A percentile compares a stretch with the other conserved stretches of the same genome.
These are phyloP conservation scores for Phytophthora sojae DNA, from an alignment of 352 stramenopile species.

Conservation along the genomic window DNA sequence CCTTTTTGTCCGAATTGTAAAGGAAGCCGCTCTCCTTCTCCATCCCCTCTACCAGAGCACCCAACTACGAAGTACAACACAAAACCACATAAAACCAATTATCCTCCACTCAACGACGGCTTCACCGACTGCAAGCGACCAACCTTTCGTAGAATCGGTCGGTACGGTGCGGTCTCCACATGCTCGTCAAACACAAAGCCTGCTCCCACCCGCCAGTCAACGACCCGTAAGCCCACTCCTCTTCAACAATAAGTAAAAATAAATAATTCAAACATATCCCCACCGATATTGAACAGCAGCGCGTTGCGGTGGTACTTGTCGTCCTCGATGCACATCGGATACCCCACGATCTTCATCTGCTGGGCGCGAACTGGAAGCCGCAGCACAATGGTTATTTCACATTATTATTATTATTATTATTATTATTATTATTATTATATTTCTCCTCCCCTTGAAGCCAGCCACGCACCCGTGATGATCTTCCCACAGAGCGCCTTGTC, in stretches of 20 bases:
- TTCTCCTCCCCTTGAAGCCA: neutral
- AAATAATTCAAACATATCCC: neutral
- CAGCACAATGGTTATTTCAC: neutral
- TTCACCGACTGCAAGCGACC: neutral
- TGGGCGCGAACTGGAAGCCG: slow-evolving; percentile 63
- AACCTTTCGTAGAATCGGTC: slow-evolving; percentile 86
- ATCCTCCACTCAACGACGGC: neutral
- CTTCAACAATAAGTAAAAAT: neutral
- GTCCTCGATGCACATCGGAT: slow-evolving; percentile 89
- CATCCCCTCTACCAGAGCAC: slow-evolving; percentile 87
- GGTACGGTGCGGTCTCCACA: slow-evolving; percentile 77
- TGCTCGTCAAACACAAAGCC: slow-evolving; percentile 88
- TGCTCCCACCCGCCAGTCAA: slow-evolving; percentile 3
- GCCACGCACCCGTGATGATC: slow-evolving; percentile 74
- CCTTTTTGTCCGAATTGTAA: slow-evolving; percentile 70
- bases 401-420: slow-evolving; percentile 1
- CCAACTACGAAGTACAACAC: slow-evolving; percentile 43
- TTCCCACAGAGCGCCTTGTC: slow-evolving; percentile 89
- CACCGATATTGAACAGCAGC: slow-evolving; percentile 90
- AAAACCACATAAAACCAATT: neutral
- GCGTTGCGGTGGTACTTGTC: slow-evolving; percentile 92
- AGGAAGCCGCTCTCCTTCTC: slow-evolving; percentile 90
- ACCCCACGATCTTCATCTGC: slow-evolving; percentile 88
- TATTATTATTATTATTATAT: too few species aligned
- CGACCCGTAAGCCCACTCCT: neutral